phyloP scores from a whole-genome alignment of 2,329 filamentous ascomycete genomes.

The Rutstroemia sp. region DNA sequence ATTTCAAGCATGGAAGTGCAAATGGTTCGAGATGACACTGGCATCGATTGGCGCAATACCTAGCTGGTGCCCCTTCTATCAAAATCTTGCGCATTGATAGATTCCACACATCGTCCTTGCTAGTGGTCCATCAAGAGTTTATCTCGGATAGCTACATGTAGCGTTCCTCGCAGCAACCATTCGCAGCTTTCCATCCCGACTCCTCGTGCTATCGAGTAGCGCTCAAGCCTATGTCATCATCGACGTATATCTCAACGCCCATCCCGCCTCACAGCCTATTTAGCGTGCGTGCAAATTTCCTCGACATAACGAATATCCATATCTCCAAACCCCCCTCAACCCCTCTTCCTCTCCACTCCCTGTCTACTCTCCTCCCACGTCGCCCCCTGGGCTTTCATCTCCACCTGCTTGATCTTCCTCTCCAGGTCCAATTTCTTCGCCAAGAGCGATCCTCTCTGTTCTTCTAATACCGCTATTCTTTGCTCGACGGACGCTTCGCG shows the following conservation, averaged over 20 bases:
- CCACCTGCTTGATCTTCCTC: conserved; percentile 46
- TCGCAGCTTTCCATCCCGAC: no score
- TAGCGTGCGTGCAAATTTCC: background rate
- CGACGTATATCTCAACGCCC: background rate
- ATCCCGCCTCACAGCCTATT: no score
- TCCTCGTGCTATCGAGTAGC: no score
- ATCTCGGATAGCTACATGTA: no score
- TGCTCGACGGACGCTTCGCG: conserved; percentile 45
- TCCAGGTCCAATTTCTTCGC: conserved; percentile 46
- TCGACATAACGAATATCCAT: background rate
- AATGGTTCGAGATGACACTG: no score
- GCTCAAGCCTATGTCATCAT: background rate
- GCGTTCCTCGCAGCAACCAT: no score
- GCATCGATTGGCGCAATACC: no score
- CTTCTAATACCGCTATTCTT: conserved; percentile 45
- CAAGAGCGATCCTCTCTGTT: conserved; percentile 40
- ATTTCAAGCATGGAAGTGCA: no score
- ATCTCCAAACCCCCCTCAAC: background rate
- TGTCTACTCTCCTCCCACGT: conserved; percentile 32
- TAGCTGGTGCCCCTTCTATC: no score
- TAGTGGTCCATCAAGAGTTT: no score
- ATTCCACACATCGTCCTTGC: no score
- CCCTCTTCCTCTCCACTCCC: conserved; percentile 26
- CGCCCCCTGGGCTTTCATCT: conserved; percentile 33
- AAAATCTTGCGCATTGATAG: no score